Evolutionary conservation across 441 rosid genomes (phyloP).

Genomic region (Breynia disticha): DNA sequence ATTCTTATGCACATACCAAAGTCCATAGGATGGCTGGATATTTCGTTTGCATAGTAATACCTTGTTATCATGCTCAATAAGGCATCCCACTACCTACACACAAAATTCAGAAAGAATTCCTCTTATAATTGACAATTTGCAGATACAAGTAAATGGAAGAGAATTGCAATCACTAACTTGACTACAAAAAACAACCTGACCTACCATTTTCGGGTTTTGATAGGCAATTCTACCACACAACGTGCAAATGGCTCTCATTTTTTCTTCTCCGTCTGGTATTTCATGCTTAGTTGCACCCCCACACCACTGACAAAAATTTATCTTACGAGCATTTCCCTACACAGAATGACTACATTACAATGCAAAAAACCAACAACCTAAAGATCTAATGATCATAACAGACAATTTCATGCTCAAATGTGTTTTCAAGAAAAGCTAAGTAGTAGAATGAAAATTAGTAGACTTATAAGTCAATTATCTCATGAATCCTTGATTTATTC

Average conservation of each 20-base stretch:
- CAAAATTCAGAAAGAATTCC: constrained; percentile 12
- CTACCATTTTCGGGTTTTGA: constrained; percentile 95
- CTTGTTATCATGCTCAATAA: constrained; percentile 75
- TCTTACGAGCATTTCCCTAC: constrained; percentile 58
- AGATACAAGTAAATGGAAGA: neutral
- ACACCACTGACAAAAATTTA: constrained; percentile 94
- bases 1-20: constrained; percentile 45
- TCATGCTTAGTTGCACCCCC: constrained; percentile 82
- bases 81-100: constrained; percentile 86
- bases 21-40: constrained; percentile 84
- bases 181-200: neutral
- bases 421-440: neutral
- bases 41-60: constrained; percentile 92
- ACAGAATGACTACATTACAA: constrained; percentile 9
- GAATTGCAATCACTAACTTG: neutral
- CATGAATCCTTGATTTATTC: too few species aligned
- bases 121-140: too few species aligned
- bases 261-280: constrained; percentile 86
- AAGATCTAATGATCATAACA: neutral
- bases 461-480: too few species aligned
- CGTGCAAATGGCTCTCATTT: constrained; percentile 72
- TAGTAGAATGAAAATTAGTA: too few species aligned
- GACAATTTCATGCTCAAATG: neutral
- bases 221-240: constrained; percentile 66
- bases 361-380: neutral